A percentile compares a stretch with the other conserved stretches of the same genome.
Evolutionary conservation across 2,329 filamentous ascomycete genomes (phyloP).

Genomic region (Geosmithia putterillii): DNA sequence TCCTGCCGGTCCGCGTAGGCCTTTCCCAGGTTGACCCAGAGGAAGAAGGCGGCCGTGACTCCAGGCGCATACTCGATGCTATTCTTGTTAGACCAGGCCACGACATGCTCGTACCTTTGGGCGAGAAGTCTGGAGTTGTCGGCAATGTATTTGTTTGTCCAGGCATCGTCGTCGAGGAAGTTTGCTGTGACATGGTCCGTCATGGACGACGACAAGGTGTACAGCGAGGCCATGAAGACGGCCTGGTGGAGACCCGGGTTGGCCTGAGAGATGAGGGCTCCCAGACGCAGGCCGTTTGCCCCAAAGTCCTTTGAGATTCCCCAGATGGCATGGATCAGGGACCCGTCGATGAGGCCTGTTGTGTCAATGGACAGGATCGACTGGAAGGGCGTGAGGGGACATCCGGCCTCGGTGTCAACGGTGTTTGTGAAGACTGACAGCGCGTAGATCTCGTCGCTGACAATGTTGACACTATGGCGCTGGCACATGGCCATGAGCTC

Average conservation of each 20-base stretch:
- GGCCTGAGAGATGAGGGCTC: slow-evolving; percentile 33
- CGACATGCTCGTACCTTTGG: slow-evolving; percentile 23
- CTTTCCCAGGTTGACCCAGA: slow-evolving; percentile 36
- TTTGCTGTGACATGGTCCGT: slow-evolving; percentile 26
- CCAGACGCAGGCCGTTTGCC: slow-evolving; percentile 41
- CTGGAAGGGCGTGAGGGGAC: slow-evolving; percentile 21
- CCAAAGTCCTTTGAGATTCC: slow-evolving; percentile 40
- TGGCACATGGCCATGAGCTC: slow-evolving; percentile 32
- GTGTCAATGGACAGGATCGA: slow-evolving; percentile 32
- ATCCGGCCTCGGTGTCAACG: slow-evolving; percentile 10
- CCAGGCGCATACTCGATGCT: slow-evolving; percentile 31
- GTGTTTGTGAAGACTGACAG: slow-evolving; percentile 34
- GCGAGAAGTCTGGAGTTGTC: slow-evolving; percentile 26
- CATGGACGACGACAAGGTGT: slow-evolving; percentile 30
- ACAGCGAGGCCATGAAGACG: slow-evolving; percentile 21
- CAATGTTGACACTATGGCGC: slow-evolving; percentile 35
- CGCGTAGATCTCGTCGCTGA: slow-evolving; percentile 38
- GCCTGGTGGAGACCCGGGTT: slow-evolving; percentile 25
- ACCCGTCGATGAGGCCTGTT: slow-evolving; percentile 29
- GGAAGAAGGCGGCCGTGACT: slow-evolving; percentile 40
- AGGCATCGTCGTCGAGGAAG: slow-evolving; percentile 28
- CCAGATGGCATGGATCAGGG: slow-evolving; percentile 37
- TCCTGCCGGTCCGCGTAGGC: slow-evolving; percentile 12
- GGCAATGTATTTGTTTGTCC: slow-evolving; percentile 28
- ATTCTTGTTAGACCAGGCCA: slow-evolving; percentile 20